phyloP scores from a whole-genome alignment of 2,329 filamentous ascomycete genomes.

The Aspergillus pseudoviridinutans region DNA sequence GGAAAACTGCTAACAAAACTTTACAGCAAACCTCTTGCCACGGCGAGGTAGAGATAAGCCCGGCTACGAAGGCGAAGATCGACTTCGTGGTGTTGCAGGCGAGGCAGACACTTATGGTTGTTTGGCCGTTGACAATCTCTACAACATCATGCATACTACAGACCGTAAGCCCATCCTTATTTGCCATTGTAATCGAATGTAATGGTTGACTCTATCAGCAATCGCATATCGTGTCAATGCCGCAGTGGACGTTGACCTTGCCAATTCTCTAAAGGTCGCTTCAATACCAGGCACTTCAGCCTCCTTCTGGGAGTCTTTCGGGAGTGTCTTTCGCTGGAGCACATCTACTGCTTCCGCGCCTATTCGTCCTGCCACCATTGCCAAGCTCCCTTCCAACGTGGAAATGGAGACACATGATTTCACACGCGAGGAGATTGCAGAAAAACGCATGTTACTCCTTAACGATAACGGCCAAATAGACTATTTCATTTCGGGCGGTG shows the following conservation, averaged over 20 bases:
- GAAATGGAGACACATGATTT: conserved; percentile 97
- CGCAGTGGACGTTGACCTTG: conserved; percentile 77
- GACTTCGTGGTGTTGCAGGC: conserved; percentile 64
- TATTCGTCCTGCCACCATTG: conserved; percentile 53
- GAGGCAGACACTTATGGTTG: conserved; percentile 79
- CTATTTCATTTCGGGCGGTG: conserved; percentile 77
- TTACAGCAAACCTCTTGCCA: conserved; percentile 61
- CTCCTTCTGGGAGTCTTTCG: conserved; percentile 62
- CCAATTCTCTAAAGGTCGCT: conserved; percentile 69
- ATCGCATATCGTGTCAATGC: conserved; percentile 93
- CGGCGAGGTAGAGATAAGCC: conserved; percentile 72
- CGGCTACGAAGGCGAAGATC: conserved; percentile 63
- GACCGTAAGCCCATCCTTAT: conserved; percentile 44
- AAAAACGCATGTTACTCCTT: conserved; percentile 78
- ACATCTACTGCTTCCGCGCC: conserved; percentile 53
- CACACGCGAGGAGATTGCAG: conserved; percentile 82
- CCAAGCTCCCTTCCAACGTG: conserved; percentile 65
- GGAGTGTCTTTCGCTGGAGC: conserved; percentile 58
- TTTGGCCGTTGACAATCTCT: conserved; percentile 89
- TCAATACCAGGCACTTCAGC: conserved; percentile 71
- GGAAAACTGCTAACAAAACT: conserved; percentile 26
- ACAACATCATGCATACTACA: conserved; percentile 79
- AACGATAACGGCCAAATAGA: conserved; percentile 98
- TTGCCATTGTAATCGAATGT: conserved; percentile 8
- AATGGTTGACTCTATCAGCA: conserved; percentile 53